These are phyloP conservation scores for Gloeopeniophorella convolvens DNA, from an alignment of 768 basidiomycete genomes.

Conservation along the genomic window DNA sequence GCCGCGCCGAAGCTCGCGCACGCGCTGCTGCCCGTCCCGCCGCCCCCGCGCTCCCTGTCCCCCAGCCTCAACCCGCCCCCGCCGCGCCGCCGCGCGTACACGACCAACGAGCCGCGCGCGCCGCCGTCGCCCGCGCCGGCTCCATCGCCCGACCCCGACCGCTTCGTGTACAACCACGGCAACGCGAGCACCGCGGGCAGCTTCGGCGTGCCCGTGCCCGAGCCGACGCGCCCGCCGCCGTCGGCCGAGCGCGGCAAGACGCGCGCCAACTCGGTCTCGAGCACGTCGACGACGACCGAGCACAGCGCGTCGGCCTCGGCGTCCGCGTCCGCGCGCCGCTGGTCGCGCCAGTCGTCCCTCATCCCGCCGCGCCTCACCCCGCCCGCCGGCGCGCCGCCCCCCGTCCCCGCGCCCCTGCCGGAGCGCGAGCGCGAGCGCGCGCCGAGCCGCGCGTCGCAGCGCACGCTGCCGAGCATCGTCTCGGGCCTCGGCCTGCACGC, in stretches of 20 bases:
- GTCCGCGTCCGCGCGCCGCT: slow-evolving; percentile 26
- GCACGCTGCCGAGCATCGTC: slow-evolving; percentile 14
- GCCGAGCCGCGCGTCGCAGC: slow-evolving; percentile 25
- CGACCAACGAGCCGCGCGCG: slow-evolving; percentile 21
- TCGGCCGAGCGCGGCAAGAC: slow-evolving; percentile 20
- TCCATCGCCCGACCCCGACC: slow-evolving; percentile 8
- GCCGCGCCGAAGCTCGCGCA: slow-evolving; percentile 24
- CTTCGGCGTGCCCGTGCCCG: slow-evolving; percentile 26
- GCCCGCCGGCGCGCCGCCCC: slow-evolving; percentile 54
- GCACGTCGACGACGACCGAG: slow-evolving; percentile 8
- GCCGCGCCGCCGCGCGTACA: slow-evolving; percentile 28
- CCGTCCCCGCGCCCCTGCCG: slow-evolving; percentile 29
- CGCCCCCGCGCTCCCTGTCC: slow-evolving; percentile 22
- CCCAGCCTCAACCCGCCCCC: slow-evolving; percentile 28
- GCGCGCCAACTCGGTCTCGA: slow-evolving; percentile 16
- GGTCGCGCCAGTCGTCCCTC: slow-evolving; percentile 29
- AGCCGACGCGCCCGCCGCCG: slow-evolving; percentile 6
- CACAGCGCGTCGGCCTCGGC: slow-evolving; percentile 20
- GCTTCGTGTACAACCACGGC: slow-evolving; percentile 26
- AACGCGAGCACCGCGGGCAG: slow-evolving; percentile 33
- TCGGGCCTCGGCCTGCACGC: slow-evolving; percentile 15
- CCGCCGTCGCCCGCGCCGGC: slow-evolving; percentile 8
- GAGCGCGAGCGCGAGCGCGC: slow-evolving; percentile 14
- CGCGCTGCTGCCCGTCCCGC: slow-evolving; percentile 16
- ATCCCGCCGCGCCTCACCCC: slow-evolving; percentile 49